These are phyloP conservation scores for Kodamaea kakaduensis DNA, from an alignment of 805 yeast genomes.

Conservation along the genomic window DNA sequence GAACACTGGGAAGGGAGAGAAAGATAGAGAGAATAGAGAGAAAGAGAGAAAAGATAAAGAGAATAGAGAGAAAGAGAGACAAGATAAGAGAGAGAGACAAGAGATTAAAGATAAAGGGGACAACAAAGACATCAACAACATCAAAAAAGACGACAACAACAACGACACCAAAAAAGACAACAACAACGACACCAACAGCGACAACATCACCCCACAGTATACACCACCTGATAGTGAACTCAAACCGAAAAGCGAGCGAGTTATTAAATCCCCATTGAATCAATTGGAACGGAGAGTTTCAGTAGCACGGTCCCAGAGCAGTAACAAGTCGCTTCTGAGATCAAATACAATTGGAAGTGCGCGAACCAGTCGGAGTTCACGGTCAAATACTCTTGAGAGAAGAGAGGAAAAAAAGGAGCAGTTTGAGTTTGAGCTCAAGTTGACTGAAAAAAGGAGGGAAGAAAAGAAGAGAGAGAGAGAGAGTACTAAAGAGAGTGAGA, in stretches of 20 bases:
- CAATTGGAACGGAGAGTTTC: conserved; percentile 21
- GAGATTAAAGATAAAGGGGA: too few relatives aligned
- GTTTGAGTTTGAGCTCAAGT: too few relatives aligned
- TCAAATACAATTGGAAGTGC: background rate
- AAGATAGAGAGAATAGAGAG: background rate
- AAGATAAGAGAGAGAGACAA: background rate
- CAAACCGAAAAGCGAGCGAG: background rate
- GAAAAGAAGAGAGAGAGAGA: too few relatives aligned
- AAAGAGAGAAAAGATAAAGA: background rate
- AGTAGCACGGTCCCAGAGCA: conserved; percentile 17
- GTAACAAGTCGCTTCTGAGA: background rate
- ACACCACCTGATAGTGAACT: conserved; percentile 2
- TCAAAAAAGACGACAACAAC: too few relatives aligned
- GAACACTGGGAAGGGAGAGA: too few relatives aligned
- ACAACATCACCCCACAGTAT: too few relatives aligned
- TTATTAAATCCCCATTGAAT: conserved; percentile 11
- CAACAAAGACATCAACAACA: too few relatives aligned
- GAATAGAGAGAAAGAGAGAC: background rate
- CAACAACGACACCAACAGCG: background rate
- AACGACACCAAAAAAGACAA: background rate
- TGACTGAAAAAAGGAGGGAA: too few relatives aligned
- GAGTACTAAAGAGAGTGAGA: too few relatives aligned
- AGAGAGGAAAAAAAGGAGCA: too few relatives aligned
- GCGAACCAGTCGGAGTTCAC: too few relatives aligned
- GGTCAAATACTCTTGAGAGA: too few relatives aligned